Conservation (phyloP, 805 yeast genomes). For the Wickerhamomyces mucosus region DNA sequence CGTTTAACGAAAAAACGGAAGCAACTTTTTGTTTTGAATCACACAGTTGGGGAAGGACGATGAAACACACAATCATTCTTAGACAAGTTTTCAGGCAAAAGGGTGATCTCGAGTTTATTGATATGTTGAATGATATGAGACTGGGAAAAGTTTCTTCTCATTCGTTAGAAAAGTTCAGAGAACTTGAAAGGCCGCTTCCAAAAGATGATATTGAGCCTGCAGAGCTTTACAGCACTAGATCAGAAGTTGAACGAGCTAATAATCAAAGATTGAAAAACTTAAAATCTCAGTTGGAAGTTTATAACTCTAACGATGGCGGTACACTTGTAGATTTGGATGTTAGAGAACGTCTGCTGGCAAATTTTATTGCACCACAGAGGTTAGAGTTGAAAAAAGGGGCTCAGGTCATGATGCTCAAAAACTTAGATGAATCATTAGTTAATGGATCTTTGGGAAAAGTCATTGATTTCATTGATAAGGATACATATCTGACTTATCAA, state of each 20-base stretch:
- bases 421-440: conserved; percentile 60
- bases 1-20: conserved; percentile 19
- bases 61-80: conserved; percentile 48
- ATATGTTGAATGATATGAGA: conserved; percentile 70
- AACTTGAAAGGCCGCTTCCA: conserved; percentile 41
- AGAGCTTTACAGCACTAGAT: conserved; percentile 61
- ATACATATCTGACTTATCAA: conserved; percentile 34
- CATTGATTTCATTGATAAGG: conserved; percentile 44
- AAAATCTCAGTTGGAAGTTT: conserved; percentile 34
- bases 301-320: conserved; percentile 49
- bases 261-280: conserved; percentile 35
- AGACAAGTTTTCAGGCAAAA: conserved; percentile 67
- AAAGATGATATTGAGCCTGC: conserved; percentile 62
- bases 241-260: conserved; percentile 65
- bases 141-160: conserved; percentile 44
- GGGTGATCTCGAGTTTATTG: conserved; percentile 59
- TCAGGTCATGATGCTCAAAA: conserved; percentile 77
- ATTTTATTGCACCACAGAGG: conserved; percentile 53
- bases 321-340: conserved; percentile 28
- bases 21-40: conserved; percentile 57
- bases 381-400: conserved; percentile 58
- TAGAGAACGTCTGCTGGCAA: conserved; percentile 36
- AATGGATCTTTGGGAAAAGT: conserved; percentile 74
- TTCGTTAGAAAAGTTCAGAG: conserved; percentile 40
- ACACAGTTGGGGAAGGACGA: conserved; percentile 48